Conservation (phyloP, 169 alveolate genomes). For the Plasmodium knowlesi region DNA sequence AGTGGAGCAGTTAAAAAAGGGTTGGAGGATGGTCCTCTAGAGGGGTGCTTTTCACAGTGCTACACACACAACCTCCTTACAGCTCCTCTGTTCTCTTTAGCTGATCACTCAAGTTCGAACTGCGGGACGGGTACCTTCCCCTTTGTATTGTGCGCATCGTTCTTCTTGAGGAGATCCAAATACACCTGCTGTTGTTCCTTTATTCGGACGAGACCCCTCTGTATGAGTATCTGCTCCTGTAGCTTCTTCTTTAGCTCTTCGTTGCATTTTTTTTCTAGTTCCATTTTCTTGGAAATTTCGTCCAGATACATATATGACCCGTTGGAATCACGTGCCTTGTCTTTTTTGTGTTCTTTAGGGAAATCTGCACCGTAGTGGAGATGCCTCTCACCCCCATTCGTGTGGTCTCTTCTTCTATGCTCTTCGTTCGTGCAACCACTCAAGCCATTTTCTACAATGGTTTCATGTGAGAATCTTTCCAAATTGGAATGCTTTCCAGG, state of each 20-base stretch:
- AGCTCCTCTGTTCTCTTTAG: background rate
- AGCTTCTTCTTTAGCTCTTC: conserved; percentile 50
- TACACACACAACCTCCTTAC: too few relatives aligned
- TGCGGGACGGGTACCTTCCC: background rate
- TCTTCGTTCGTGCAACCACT: background rate
- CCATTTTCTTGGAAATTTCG: conserved; percentile 26
- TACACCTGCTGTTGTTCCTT: conserved; percentile 51
- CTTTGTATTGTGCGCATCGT: background rate
- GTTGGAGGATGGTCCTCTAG: background rate
- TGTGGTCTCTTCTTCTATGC: background rate
- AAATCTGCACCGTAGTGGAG: background rate
- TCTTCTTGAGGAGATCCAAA: conserved; percentile 21
- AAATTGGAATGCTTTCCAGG: background rate
- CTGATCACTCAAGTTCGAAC: background rate
- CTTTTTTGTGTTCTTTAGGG: background rate
- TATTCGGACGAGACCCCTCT: conserved; percentile 9
- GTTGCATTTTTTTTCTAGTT: conserved; percentile 8
- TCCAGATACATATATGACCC: conserved; percentile 4
- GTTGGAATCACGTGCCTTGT: background rate
- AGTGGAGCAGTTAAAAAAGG: background rate
- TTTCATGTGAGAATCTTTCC: background rate
- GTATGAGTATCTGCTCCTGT: conserved; percentile 45
- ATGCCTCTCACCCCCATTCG: background rate
- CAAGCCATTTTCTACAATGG: background rate
- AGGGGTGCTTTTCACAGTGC: background rate